phyloP scores from a whole-genome alignment of 2,329 filamentous ascomycete species.

The Fusarium camptoceras region DNA sequence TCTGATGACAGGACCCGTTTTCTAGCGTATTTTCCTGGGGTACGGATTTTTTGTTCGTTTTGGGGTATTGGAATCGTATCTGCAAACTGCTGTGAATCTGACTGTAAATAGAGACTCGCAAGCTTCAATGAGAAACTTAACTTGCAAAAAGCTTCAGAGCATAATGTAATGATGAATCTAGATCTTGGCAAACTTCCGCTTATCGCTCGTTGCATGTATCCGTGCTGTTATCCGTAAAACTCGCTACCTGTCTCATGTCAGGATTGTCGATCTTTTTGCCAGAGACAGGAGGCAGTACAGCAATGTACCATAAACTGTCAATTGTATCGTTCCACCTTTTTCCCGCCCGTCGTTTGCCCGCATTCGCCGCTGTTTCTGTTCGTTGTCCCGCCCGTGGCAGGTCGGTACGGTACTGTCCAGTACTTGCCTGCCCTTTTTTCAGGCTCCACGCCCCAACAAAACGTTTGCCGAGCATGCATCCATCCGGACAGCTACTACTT shows the following conservation, averaged over 20 bases:
- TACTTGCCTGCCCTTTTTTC: slow-evolving; percentile 26
- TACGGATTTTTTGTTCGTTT: slow-evolving; percentile 25
- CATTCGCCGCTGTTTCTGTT: slow-evolving; percentile 32
- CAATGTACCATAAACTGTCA: background rate
- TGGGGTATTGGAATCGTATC: background rate
- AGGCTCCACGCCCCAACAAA: slow-evolving; percentile 48
- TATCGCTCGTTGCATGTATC: slow-evolving; percentile 6
- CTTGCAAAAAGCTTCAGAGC: background rate
- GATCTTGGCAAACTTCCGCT: slow-evolving; percentile 1
- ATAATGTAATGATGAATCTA: background rate
- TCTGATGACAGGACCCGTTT: slow-evolving; percentile 39
- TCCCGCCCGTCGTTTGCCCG: background rate
- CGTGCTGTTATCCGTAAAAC: background rate
- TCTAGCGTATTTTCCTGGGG: slow-evolving; percentile 41
- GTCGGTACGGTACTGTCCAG: slow-evolving; percentile 1
- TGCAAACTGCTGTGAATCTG: background rate
- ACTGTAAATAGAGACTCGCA: background rate
- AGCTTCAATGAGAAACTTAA: background rate
- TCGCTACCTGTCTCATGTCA: slow-evolving; percentile 11
- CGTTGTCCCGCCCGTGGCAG: slow-evolving; percentile 17
- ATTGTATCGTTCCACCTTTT: slow-evolving; percentile 33
- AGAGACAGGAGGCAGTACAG: slow-evolving; percentile 23
- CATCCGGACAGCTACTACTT: slow-evolving; percentile 20
- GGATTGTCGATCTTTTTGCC: slow-evolving; percentile 34
- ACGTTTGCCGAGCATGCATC: slow-evolving; percentile 41